Base-by-base conservation (phyloP, 2,329 filamentous ascomycete genomes). In the Sclerotinia spermophila region DNA sequence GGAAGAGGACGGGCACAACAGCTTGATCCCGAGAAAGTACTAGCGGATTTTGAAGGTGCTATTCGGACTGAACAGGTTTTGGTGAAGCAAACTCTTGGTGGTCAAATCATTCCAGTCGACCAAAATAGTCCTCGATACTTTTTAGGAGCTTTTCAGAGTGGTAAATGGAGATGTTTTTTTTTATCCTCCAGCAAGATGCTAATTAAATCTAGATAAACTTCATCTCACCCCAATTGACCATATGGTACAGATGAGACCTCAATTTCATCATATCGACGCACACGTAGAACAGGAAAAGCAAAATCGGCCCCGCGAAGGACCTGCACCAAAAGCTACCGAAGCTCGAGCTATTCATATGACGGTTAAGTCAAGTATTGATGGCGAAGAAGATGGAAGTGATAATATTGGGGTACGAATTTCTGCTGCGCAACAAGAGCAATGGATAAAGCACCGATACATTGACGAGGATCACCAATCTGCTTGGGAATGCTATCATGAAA, bases 191-290 rank as follows among this genome's bases (percentile, higher is more conserved):
- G 33, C 5, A 53, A 53, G 13, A 27, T 73, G 44, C 75, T 60
- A 68, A 51, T 27, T n/a, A 51, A 21, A 35, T 30, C 11, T 74
- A 94, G 92, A 92, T 76, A 89, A 96, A 78, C 84, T 97, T 15
- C 93, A 97, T 81, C 88, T 98, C 53, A 96, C 93, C 0, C 92
- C 92, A 35, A 87, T 96, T 60, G 89, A 90, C 55, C 91, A 92
- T 2, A 88, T 97, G 59, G 92, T 97, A 56, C 93, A 97, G 79
- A 89, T 99, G 78, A 92, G 94, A 5, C 94, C 96, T 0, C 93
- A 97, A 78, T 91, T 97, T 72, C 93, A 97, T 81, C 94, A 98
- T 82, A 86, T 98, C 75, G 96, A 98, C 81, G 95, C 96, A 5
- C 82, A 89, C 60, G 85, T 90, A 61, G 93, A 97, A 77, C 86